Base-by-base conservation (phyloP, 345 rosid species). In the Corymbia maculata region DNA sequence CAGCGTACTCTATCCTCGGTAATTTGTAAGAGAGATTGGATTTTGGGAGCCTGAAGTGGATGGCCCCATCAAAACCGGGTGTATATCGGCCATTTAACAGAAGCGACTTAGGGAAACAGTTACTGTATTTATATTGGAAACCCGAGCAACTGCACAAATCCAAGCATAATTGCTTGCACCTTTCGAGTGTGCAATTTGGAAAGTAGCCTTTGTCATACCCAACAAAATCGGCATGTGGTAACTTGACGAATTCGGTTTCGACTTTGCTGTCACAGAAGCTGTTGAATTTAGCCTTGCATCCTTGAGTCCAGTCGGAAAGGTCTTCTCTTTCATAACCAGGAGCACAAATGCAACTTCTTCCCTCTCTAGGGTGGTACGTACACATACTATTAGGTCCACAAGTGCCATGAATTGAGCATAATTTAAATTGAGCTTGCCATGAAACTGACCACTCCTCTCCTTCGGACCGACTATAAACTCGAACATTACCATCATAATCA, bases 41-140 rank as follows among this genome's bases (percentile, higher is more conserved):
- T 61, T 61, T 61, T 61, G 68, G 68, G 68, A 61, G 68, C 68
- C 68, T 61, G 68, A 61, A 61, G 68, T 61, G 15, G 68, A 61
- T 61, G 68, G 7, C 68, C 68, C 68, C 68, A 11, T 12, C 15
- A 28, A 28, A 7, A 61, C 0, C 0, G 16, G 68, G 68, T 0
- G 68, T 26, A 61, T 61, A 61, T 28, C 0, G 32, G 32, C 68
- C 42, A 36, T 36, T 36, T 36, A 61, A 61, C 8, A 61, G 42
- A 11, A 5, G 14, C 32, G 12, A 12, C 68, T 61, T 61, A 30
- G 15, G 32, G 15, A 11, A 61, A 61, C 68, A 61, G 1, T 61
- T 1, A 1, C 0, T 11, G 68, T 61, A 11, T 12, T 61, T 61
- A 61, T 61, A 12, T 4, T 61, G 68, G 32, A 61, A 11, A 61